Evolutionary conservation across 73 alveolate genomes (phyloP), one percentile per base, ranked within the genome.

Genomic region (Durusdinium trenchii): DNA sequence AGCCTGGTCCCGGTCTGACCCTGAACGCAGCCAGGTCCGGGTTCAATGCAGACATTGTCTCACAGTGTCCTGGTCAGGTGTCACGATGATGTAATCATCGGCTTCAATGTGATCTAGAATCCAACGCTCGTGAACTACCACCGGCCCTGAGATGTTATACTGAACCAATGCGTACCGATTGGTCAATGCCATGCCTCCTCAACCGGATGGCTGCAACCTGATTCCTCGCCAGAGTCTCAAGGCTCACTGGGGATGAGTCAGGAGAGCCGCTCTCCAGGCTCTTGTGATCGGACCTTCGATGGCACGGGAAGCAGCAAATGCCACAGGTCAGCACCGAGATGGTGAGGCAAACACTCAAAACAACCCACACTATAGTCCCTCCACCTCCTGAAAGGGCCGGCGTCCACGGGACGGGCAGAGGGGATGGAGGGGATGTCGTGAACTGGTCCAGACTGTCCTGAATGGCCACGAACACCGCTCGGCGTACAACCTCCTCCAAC

Each of bases 61-160:
- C 86, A 38, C 23, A 12, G 36, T 40, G 32, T 75, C 86, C 36
- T 38, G 79, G 38, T 64, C n/a, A 28, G 92, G 92, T 46, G 92
- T 81, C 45, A 6, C 6, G 45, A 81, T 43, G 23, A 81, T 43
- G 32, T 81, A 75, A 46, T 81, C 71, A 3, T 81, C 92, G 30
- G 60, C 92, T 46, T 38, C 71, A 6, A 64, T 28, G 51, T 75
- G 86, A 30, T 36, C 54, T 14, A 75, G 52, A 7, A 75, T 28
- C 50, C 12, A 12, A 12, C 86, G 6, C 52, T 75, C 86, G 30
- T 75, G 86, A 12, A 35, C 50, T 30, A 75, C 54, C 32, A 75
- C 52, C 52, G 86, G 86, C n/a, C 86, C 86, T 6, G 38, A 14
- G 30, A 75, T 52, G 51, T 75, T 52, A 75, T 75, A 75, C 86